Evolutionary conservation across 83 land plant species (phyloP).

Genomic region (Isoetes engelmannii): DNA sequence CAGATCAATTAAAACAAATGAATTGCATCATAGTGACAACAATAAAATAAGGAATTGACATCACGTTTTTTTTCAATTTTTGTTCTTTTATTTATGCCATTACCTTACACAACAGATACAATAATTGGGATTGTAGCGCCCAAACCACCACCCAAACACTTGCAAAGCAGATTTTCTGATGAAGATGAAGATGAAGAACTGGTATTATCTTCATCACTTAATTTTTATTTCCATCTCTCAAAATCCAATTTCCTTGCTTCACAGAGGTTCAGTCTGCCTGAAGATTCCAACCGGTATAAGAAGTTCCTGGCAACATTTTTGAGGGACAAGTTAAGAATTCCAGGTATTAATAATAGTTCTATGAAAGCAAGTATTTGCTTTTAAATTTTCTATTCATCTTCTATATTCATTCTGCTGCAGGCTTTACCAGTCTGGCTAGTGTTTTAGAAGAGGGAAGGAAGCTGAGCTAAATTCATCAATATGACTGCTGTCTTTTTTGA

Average conservation of each 20-base stretch:
- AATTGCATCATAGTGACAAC: too few relatives aligned
- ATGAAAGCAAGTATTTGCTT: background rate
- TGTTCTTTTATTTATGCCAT: too few relatives aligned
- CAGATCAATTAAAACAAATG: too few relatives aligned
- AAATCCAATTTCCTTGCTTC: background rate
- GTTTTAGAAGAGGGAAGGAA: background rate
- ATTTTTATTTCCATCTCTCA: background rate
- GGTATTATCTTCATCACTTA: constrained; percentile 23
- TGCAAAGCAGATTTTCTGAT: constrained; percentile 32
- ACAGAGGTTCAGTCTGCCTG: constrained; percentile 62
- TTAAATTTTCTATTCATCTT: background rate
- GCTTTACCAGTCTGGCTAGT: background rate
- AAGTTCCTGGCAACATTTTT: constrained; percentile 43
- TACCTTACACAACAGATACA: constrained; percentile 33
- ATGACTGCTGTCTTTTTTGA: constrained; percentile 7
- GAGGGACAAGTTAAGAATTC: constrained; percentile 57
- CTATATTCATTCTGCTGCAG: background rate
- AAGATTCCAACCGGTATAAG: constrained; percentile 46
- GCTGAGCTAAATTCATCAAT: background rate
- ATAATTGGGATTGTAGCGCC: constrained; percentile 71
- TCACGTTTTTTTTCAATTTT: too few relatives aligned
- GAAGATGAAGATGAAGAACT: constrained; percentile 74
- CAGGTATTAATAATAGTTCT: constrained; percentile 39
- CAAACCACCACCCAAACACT: constrained; percentile 53
- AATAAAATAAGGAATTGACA: too few relatives aligned